These are phyloP conservation scores for Phyllosticta citriasiana DNA, from an alignment of 2,329 filamentous ascomycete species.

Conservation along the genomic window DNA sequence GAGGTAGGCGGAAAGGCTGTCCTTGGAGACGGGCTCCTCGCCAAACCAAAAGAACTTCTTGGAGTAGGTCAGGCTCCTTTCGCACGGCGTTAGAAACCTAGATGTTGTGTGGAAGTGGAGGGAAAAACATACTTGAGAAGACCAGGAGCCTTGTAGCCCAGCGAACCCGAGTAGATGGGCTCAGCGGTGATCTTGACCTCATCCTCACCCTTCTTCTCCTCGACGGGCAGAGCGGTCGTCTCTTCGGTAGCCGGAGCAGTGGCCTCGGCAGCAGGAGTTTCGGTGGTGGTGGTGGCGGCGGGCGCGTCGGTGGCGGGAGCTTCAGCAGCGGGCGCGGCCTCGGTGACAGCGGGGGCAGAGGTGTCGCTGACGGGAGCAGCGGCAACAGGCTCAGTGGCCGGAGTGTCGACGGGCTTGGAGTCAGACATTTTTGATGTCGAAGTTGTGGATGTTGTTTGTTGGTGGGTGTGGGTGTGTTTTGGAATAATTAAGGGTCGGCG, in stretches of 20 bases:
- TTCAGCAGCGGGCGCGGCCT: slow-evolving; percentile 34
- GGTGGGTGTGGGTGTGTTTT: slow-evolving; percentile 1
- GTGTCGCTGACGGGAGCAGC: background rate
- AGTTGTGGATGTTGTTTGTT: background rate
- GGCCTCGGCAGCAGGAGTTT: slow-evolving; percentile 24
- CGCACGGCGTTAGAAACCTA: slow-evolving; percentile 6
- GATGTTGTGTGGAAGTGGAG: background rate
- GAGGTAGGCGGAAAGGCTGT: slow-evolving; percentile 66
- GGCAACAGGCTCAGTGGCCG: slow-evolving; percentile 2
- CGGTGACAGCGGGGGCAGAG: background rate
- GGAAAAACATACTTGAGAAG: slow-evolving; percentile 67
- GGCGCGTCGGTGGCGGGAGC: slow-evolving; percentile 26
- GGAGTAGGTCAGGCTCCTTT: slow-evolving; percentile 75
- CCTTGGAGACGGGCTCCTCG: slow-evolving; percentile 59
- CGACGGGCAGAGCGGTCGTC: slow-evolving; percentile 20
- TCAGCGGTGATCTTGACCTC: slow-evolving; percentile 41
- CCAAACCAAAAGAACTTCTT: slow-evolving; percentile 76
- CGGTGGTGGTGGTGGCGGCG: slow-evolving; percentile 19
- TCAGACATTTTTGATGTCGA: slow-evolving; percentile 6
- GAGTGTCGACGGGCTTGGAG: slow-evolving; percentile 7
- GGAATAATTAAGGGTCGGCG: slow-evolving; percentile 1
- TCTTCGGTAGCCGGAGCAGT: slow-evolving; percentile 30
- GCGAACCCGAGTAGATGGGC: slow-evolving; percentile 70
- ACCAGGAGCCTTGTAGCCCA: slow-evolving; percentile 84
- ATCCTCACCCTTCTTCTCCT: slow-evolving; percentile 22